Evolutionary conservation across 169 alveolate species (phyloP), one percentile per base, ranked within the genome.

Genomic region (Miamiensis avidus): DNA sequence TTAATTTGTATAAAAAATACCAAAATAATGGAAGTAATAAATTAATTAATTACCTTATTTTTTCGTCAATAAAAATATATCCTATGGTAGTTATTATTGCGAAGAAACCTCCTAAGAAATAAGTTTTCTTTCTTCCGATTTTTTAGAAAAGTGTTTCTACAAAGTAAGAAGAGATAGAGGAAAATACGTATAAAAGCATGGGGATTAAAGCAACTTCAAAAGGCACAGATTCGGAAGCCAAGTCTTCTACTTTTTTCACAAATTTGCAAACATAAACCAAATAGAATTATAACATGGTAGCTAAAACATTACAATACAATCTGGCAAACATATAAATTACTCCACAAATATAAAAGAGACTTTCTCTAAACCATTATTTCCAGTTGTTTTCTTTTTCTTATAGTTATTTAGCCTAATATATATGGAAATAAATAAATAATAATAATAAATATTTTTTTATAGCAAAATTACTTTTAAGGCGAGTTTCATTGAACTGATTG

Each of bases 261-360:
- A 91, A 72, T 28, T 78, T 82, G 1, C 90, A 76, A 29, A 91
- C 95, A 29, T 78, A 34, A 16, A 87, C 87, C 30, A 94, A 76
- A 75, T 94, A 94, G 72, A 94, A 94, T 15, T 93, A 89, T 27
- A 91, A 81, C 88, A 92, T 84, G 1, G 94, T 85, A 83, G 92
- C 87, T 4, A 92, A 81, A 0, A 92, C 94, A 72, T 94, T 94
- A 75, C 90, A 89, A 11, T 93, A 85, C 29, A 93, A 49, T 77
- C 96, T 86, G n/a, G 89, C 91, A 25, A 88, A 76, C 93, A 90
- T 91, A 74, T 91, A 93, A 26, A 88, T 88, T 4, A 73, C 30
- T 20, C 93, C 97, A 74, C 82, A 89, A 28, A 87, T 75, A 65
- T 94, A 94, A 75, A 91, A 89, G 72, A 86, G 74, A n/a, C 88